Conservation (phyloP, 164 flowering plant species). For the Sextonia rubra region DNA sequence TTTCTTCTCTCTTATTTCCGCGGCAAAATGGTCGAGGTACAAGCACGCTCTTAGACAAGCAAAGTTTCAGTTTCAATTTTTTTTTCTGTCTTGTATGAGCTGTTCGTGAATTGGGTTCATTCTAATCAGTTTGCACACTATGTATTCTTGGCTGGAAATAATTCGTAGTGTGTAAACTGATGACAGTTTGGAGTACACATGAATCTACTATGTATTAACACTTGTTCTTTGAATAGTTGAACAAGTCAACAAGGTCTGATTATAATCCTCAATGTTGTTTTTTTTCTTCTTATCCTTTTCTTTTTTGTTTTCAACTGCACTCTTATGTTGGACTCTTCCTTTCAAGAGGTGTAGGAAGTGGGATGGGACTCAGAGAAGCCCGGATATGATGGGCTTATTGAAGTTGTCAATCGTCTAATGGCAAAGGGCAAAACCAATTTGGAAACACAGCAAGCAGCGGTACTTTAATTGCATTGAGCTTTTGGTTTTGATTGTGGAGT, state of each 20-base stretch:
- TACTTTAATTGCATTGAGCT: constrained; percentile 17
- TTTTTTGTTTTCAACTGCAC: not conserved
- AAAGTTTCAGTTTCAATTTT: too few relatives aligned
- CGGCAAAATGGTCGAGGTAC: constrained; percentile 70
- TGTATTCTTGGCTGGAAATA: too few relatives aligned
- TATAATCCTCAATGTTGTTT: not conserved
- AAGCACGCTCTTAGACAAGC: too few relatives aligned
- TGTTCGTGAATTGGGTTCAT: not conserved
- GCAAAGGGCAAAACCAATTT: constrained; percentile 41
- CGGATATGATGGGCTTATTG: constrained; percentile 89
- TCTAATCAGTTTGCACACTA: not conserved
- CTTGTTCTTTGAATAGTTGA: not conserved
- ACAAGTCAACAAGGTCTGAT: not conserved
- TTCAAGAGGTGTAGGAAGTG: constrained; percentile 53
- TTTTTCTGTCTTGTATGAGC: too few relatives aligned
- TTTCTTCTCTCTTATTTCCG: constrained; percentile 61
- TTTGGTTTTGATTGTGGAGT: not conserved
- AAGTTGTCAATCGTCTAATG: constrained; percentile 64
- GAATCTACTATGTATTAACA: too few relatives aligned
- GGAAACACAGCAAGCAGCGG: constrained; percentile 63
- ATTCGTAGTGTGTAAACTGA: not conserved
- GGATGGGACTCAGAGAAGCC: constrained; percentile 92
- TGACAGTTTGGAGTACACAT: not conserved
- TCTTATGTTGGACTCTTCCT: constrained; percentile 3
- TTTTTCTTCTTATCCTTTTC: not conserved